A percentile compares a stretch with the other conserved stretches of the same genome.
These are phyloP conservation scores for Lophium mytilinum DNA, from an alignment of 495 filamentous ascomycete genomes.

Conservation along the genomic window DNA sequence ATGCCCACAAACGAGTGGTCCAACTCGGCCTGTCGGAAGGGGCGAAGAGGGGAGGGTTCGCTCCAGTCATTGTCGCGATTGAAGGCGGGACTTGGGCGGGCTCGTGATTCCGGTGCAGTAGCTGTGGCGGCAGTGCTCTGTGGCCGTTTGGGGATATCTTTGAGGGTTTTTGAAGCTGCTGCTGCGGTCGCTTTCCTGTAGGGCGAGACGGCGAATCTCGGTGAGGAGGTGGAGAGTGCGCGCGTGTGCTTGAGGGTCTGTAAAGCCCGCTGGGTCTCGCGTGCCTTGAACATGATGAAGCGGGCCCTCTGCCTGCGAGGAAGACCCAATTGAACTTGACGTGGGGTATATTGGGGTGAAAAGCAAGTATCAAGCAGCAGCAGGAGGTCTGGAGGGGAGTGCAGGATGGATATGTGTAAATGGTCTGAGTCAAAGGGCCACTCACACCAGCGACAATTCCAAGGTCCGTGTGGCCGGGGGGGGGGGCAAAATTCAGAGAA, in stretches of 20 bases:
- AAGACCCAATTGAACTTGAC: background rate
- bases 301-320: constrained; percentile 2
- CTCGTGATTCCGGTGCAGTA: constrained; percentile 17
- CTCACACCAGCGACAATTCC: background rate
- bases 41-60: constrained; percentile 33
- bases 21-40: constrained; percentile 34
- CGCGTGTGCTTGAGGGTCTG: constrained; percentile 14
- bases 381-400: background rate
- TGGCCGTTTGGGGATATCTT: constrained; percentile 19
- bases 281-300: constrained; percentile 8
- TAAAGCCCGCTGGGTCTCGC: constrained; percentile 10
- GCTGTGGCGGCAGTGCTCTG: constrained; percentile 31
- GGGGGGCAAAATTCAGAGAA: background rate
- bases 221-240: constrained; percentile 21
- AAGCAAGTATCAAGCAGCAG: background rate
- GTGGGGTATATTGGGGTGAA: background rate
- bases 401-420: no score
- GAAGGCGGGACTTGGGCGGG: constrained; percentile 35
- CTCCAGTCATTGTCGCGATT: constrained; percentile 31
- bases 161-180: constrained; percentile 21
- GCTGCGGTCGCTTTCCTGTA: constrained; percentile 24
- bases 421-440: no score
- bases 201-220: constrained; percentile 30
- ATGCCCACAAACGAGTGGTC: constrained; percentile 72
- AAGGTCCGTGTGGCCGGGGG: background rate